Evolutionary conservation across 208 protist genomes (phyloP).

Genomic region (Crithidia fasciculata): DNA sequence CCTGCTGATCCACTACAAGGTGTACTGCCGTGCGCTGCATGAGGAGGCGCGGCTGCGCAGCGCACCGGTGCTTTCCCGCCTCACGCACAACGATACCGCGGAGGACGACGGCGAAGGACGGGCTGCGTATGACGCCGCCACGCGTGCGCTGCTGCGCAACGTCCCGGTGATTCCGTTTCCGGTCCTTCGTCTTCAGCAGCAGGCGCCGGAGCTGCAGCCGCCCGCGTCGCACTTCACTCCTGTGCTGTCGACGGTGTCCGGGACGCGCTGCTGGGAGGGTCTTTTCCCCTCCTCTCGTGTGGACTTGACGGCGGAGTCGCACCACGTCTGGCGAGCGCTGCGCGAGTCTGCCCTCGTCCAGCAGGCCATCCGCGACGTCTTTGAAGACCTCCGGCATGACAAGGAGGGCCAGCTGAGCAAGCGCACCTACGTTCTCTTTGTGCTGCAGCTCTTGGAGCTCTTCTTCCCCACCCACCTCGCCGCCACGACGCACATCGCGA

Average conservation of each 20-base stretch:
- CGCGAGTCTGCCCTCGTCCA: conserved; percentile 39
- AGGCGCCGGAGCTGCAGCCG: conserved; percentile 33
- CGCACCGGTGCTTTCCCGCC: conserved; percentile 17
- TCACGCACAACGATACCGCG: conserved; percentile 8
- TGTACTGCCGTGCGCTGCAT: conserved; percentile 77
- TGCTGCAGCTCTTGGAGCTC: conserved; percentile 75
- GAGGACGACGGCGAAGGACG: background rate
- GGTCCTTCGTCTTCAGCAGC: conserved; percentile 61
- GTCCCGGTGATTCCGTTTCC: conserved; percentile 61
- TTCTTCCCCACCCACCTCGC: conserved; percentile 78
- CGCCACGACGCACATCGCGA: conserved; percentile 48
- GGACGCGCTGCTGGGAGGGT: conserved; percentile 67
- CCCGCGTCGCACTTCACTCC: conserved; percentile 26
- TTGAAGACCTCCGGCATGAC: conserved; percentile 61
- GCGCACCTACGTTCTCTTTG: conserved; percentile 71
- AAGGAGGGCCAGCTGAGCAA: conserved; percentile 62
- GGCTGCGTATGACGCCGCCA: conserved; percentile 8
- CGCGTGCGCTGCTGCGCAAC: conserved; percentile 14
- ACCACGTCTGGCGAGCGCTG: conserved; percentile 26
- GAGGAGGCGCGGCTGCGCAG: conserved; percentile 56
- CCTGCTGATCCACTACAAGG: conserved; percentile 81
- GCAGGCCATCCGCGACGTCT: conserved; percentile 78
- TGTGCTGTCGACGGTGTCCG: conserved; percentile 35
- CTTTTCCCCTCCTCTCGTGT: conserved; percentile 48
- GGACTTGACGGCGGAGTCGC: conserved; percentile 23